These are phyloP conservation scores for Ottelia alismoides DNA, from an alignment of 106 monocot species.

Conservation along the genomic window DNA sequence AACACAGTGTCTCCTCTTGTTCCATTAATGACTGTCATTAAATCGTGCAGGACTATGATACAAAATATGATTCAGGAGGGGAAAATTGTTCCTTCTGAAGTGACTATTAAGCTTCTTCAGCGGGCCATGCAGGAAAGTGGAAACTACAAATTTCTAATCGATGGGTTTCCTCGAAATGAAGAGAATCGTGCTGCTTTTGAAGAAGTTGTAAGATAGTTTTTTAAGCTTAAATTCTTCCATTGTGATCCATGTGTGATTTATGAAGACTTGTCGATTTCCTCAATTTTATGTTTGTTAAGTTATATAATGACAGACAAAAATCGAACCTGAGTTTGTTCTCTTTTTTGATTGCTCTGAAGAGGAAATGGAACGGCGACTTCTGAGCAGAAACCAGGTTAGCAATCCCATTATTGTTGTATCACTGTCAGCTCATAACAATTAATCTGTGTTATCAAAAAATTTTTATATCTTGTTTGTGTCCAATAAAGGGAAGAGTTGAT, in stretches of 20 bases:
- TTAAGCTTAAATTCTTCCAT: too few species aligned
- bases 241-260: too few species aligned
- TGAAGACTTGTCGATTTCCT: too few species aligned
- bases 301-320: conserved; percentile 40
- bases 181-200: conserved; percentile 88
- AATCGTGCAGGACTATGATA: conserved; percentile 81
- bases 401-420: too few species aligned
- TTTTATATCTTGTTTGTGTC: neutral
- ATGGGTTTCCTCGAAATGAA: conserved; percentile 88
- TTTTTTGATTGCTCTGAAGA: conserved; percentile 69
- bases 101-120: conserved; percentile 59
- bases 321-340: conserved; percentile 78
- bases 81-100: conserved; percentile 67
- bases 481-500: conserved; percentile 75
- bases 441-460: too few species aligned
- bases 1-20: too few species aligned
- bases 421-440: too few species aligned
- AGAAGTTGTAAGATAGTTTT: conserved; percentile 49
- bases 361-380: conserved; percentile 65
- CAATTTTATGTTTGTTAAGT: neutral
- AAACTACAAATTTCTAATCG: conserved; percentile 83
- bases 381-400: conserved; percentile 74
- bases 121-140: conserved; percentile 66
- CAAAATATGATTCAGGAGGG: conserved; percentile 80
- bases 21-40: neutral